Conservation (phyloP, 2,329 filamentous ascomycete species). For the Pseudogymnoascus sp. region DNA sequence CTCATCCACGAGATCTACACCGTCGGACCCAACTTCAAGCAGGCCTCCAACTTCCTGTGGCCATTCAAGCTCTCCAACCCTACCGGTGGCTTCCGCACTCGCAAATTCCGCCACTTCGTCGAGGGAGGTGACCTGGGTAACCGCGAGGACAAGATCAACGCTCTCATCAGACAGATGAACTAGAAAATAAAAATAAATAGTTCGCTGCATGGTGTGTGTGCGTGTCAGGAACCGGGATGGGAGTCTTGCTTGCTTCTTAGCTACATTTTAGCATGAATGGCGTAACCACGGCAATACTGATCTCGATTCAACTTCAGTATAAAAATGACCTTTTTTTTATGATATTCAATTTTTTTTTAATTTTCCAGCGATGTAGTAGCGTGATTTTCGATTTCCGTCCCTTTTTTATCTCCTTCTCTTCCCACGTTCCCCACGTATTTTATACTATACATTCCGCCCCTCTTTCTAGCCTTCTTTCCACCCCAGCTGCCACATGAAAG, state of each 20-base stretch:
- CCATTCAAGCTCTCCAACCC: conserved; percentile 99
- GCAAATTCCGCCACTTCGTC: conserved; percentile 99
- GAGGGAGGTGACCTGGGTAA: conserved; percentile 98
- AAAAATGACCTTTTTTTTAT: conserved; percentile 3
- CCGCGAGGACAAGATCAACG: conserved; percentile 97
- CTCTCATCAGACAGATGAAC: conserved; percentile 96
- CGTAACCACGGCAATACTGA: conserved; percentile 16
- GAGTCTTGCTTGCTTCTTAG: conserved; percentile 16
- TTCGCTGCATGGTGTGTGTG: conserved; percentile 10
- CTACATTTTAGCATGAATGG: conserved; percentile 21
- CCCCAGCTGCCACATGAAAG: not conserved
- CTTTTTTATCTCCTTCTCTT: not conserved
- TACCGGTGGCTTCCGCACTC: conserved; percentile 85
- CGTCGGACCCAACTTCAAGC: conserved; percentile 99
- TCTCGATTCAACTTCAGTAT: conserved; percentile 12
- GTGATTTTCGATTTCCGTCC: not conserved
- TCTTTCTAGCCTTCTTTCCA: not conserved
- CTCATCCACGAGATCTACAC: conserved; percentile 99
- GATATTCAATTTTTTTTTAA: conserved; percentile 5
- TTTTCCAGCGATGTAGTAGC: conserved; percentile 8
- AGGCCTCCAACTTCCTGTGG: conserved; percentile 98
- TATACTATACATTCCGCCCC: not conserved
- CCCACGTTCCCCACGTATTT: not conserved
- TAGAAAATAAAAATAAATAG: conserved; percentile 39
- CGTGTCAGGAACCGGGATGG: conserved; percentile 8